Conservation (phyloP, 768 basidiomycete species). For the Calocybe cyanea region DNA sequence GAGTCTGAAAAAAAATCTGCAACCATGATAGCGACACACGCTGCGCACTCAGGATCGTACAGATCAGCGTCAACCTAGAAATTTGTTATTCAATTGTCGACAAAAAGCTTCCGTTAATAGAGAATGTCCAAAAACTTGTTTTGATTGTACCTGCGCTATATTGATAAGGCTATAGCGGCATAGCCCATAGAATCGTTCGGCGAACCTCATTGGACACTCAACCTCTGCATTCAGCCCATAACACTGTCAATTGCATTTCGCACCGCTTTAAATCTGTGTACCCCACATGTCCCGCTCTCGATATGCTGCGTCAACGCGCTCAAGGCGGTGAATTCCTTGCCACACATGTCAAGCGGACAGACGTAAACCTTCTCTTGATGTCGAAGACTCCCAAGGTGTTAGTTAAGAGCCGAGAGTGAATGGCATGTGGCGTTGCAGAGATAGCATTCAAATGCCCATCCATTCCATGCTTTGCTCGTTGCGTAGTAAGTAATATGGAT, state of each 20-base stretch:
- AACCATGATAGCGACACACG: too few relatives aligned
- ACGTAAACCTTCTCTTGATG: conserved; percentile 52
- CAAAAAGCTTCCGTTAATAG: too few relatives aligned
- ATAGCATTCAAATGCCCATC: conserved; percentile 55
- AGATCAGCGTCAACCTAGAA: too few relatives aligned
- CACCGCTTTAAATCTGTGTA: conserved; percentile 43
- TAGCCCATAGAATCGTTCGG: too few relatives aligned
- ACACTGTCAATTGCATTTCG: conserved; percentile 34
- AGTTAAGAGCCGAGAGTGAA: conserved; percentile 45
- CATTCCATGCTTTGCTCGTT: conserved; percentile 39
- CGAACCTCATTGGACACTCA: conserved; percentile 16
- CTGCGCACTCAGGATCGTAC: too few relatives aligned
- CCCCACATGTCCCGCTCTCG: conserved; percentile 59
- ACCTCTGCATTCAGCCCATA: conserved; percentile 21
- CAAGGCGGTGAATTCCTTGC: conserved; percentile 40
- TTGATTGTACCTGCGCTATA: too few relatives aligned
- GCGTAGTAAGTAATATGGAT: conserved; percentile 28
- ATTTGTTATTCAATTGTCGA: too few relatives aligned
- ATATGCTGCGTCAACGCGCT: conserved; percentile 63
- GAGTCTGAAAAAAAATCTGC: too few relatives aligned
- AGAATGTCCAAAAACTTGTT: too few relatives aligned
- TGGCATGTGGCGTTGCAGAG: conserved; percentile 47
- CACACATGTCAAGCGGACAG: conserved; percentile 50
- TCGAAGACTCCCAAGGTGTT: conserved; percentile 59
- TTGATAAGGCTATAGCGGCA: background rate